Base-by-base conservation (phyloP, 2,329 filamentous ascomycete genomes). In the Aspergillus vadensis region DNA sequence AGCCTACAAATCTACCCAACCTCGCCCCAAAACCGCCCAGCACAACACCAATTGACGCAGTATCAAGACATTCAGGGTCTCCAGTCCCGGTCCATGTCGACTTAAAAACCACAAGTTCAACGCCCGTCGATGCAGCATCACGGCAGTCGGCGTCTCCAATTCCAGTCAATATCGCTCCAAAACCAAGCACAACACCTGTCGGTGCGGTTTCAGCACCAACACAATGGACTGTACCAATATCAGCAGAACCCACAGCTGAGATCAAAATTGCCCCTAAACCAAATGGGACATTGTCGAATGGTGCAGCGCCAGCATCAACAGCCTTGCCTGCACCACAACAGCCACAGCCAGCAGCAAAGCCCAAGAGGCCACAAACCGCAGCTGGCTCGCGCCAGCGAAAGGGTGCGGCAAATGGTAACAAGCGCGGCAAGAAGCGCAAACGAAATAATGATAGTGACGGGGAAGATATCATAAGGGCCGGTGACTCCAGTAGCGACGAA, bases 401-500 rank as follows among this genome's bases (percentile, higher is more conserved):
- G 61, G 56, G 56, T 50, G 47, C 47, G 17, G 41, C 58, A 8
- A 65, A 61, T 32, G 59, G 64, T 23, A 38, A 47, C 14, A 71
- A 64, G 47, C 64, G 65, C 5, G 48, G 48, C 21, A 70, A 63
- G 30, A 70, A 64, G 52, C 70, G 70, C 58, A 65, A 60, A 56
- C 69, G 69, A 23, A 65, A 61, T 21, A 57, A 66, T 30, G 67
- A 69, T 48, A 72, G 72, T 41, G 73, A 76, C 44, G 70, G 67
- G 15, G 72, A 76, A 44, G 69, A 67, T 21, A 63, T 75, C 48
- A 72, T 75, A 56, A 70, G 68, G 63, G 73, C 74, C 5, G 72
- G 66, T n/a, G 69, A 75, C 55, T 72, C 75, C n/a, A 72, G 69
- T 61, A 76, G 76, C 4, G 73, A 77, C 61, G 72, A 74, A 57